Evolutionary conservation across 2,329 filamentous ascomycete genomes (phyloP).

Genomic region (Curvularia sp.): DNA sequence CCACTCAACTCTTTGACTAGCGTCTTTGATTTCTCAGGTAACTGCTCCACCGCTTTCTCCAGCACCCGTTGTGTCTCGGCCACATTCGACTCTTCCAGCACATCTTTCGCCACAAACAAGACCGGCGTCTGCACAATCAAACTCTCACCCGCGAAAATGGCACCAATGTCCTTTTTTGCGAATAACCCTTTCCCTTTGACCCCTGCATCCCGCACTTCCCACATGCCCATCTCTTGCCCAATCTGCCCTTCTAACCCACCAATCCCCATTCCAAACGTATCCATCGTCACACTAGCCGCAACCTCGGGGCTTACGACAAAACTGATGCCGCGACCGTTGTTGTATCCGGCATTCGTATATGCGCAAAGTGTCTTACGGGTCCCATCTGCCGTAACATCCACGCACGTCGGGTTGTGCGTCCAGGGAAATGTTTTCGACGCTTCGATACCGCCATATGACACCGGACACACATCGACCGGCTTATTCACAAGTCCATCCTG

Average conservation of each 20-base stretch:
- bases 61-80: slow-evolving; percentile 23
- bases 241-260: slow-evolving; percentile 18
- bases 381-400: slow-evolving; percentile 14
- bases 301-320: slow-evolving; percentile 39
- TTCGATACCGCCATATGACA: slow-evolving; percentile 29
- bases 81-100: slow-evolving; percentile 18
- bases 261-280: slow-evolving; percentile 24
- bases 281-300: slow-evolving; percentile 28
- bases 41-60: slow-evolving; percentile 30
- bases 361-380: slow-evolving; percentile 31
- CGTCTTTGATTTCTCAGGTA: slow-evolving; percentile 29
- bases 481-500: slow-evolving; percentile 29
- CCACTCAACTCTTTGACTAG: slow-evolving; percentile 27
- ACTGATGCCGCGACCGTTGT: slow-evolving; percentile 38
- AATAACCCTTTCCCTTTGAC: slow-evolving; percentile 39
- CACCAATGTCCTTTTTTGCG: slow-evolving; percentile 25
- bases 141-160: slow-evolving; percentile 33
- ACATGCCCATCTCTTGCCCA: slow-evolving; percentile 27
- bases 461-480: slow-evolving; percentile 28
- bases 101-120: slow-evolving; percentile 28
- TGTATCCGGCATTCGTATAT: slow-evolving; percentile 37
- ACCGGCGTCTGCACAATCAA: slow-evolving; percentile 37
- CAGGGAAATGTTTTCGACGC: slow-evolving; percentile 39
- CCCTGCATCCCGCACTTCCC: slow-evolving; percentile 30
- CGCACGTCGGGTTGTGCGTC: slow-evolving; percentile 40